Evolutionary conservation across 139 green algal genomes (phyloP).

Genomic region (Yamagishiella unicocca): DNA sequence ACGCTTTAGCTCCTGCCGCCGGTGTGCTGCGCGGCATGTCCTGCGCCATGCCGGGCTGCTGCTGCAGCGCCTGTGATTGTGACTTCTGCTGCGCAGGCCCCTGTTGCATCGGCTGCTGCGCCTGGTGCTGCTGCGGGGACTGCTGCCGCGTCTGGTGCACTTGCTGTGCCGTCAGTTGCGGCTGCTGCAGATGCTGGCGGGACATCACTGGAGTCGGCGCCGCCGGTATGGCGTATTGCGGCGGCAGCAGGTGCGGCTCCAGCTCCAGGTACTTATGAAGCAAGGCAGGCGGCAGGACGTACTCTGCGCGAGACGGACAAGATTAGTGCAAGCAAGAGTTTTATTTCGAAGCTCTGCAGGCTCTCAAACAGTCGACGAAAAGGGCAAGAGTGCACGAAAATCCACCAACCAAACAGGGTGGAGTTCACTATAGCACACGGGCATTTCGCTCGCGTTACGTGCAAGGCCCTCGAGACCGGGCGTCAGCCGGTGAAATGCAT

Average conservation of each 20-base stretch:
- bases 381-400: no score
- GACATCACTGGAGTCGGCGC: background rate
- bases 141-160: background rate
- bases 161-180: background rate
- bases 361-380: no score
- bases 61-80: background rate
- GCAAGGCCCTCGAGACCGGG: no score
- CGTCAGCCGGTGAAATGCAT: no score
- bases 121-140: background rate
- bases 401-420: no score
- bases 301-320: background rate
- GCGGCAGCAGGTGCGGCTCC: background rate
- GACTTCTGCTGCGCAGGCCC: background rate
- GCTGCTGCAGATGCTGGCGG: background rate
- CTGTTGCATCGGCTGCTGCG: background rate
- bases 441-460: no score
- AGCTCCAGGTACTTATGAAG: constrained; percentile 30
- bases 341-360: no score
- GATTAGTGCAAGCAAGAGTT: no score
- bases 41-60: background rate
- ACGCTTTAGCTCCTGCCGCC: no score
- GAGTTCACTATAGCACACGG: no score
- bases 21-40: background rate
- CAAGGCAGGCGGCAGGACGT: constrained; percentile 26
- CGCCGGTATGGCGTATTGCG: background rate